Evolutionary conservation across 2,329 filamentous ascomycete genomes (phyloP), one percentile per base, ranked within the genome.

Genomic region (Berkeleyomyces basicola): DNA sequence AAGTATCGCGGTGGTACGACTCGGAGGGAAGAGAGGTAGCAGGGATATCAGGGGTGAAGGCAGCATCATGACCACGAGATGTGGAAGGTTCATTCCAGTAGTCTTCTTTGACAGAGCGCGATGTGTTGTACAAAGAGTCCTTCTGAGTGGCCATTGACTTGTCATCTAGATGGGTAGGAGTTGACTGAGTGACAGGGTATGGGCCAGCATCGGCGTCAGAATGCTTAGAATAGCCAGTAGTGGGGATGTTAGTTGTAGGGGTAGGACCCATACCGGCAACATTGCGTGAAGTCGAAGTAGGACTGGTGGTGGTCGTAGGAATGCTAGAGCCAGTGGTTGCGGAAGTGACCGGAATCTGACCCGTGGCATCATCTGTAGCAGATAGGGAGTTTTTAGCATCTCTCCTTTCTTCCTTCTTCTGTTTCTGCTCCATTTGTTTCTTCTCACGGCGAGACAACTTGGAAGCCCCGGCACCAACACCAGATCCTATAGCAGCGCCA

Each of bases 341-440:
- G 16, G 42, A 47, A 10, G 39, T 37, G 7, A 40, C 59, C 1
- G 46, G 36, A 37, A 42, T 47, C 2, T 57, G 39, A 7, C 49
- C 31, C 40, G 33, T 4, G n/a, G 51, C 10, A 31, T 4, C 37
- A 61, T 43, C 33, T 4, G 5, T 40, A 9, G n/a, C 23, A 3
- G 58, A 51, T 0, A 49, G 39, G 3, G 51, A 3, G 11, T 9
- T 9, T 9, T 49, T 47, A 33, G 36, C 14, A 49, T 36, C 44
- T 1, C 3, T 3, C 1, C 11, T n/a, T 36, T 51, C 31, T 4
- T 31, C 80, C 79, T 88, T 90, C 77, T 86, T 88, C 74, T 87
- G 90, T 72, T 89, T 92, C 74, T 88, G 90, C 71, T 88, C 89
- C 69, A 88, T 92, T 74, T 88, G 90, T 71, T 88, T 89, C 69